Base-by-base conservation (phyloP, 495 filamentous ascomycete genomes). In the Amorphotheca resinae region DNA sequence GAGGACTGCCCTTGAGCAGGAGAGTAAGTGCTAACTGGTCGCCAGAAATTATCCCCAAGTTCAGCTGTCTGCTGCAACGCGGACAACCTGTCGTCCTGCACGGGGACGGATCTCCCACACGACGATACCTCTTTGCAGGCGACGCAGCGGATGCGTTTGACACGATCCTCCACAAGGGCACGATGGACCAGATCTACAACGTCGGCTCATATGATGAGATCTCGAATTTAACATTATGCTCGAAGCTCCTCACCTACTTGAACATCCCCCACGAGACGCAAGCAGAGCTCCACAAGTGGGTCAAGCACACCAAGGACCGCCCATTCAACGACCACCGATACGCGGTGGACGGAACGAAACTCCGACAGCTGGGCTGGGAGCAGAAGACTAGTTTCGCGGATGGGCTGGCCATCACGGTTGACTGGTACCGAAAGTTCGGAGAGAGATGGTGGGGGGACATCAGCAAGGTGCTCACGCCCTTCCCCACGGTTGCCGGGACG, bases 121-220 rank as follows among this genome's bases (percentile, higher is more conserved):
- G 80, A 5, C 68, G 77, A 38, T 87, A 83, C 56, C 69, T 87
- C 14, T 84, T 73, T 50, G 81, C 75, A 5, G 73, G 69, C 12
- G 82, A 87, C 58, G 80, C 79, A 8, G 77, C 79, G n/a, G 77
- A 86, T 52, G 82, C 77, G 11, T 79, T 84, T 48, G 80, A 87
- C 62, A 82, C 77, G 0, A 79, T 87, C 49, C 68, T 87, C 9
- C 82, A 87, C 67, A 73, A 69, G 40, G 82, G 81, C 25, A 45
- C 57, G 23, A 61, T 74, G 25, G 79, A 80, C 6, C 72, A 83
- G 50, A 72, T 77, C 31, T 87, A 86, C 65, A 87, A 87, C 53
- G 74, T 87, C 15, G 73, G 71, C 32, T 83, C 82, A 0, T 62
- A 66, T 28, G 73, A 82, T 51, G 77, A 82, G 57, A 69, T 84